Percentiles rank a stretch among this genome's conserved stretches.
phyloP scores from a whole-genome alignment of 2,329 filamentous ascomycete species.

The Fusarium buharicum region DNA sequence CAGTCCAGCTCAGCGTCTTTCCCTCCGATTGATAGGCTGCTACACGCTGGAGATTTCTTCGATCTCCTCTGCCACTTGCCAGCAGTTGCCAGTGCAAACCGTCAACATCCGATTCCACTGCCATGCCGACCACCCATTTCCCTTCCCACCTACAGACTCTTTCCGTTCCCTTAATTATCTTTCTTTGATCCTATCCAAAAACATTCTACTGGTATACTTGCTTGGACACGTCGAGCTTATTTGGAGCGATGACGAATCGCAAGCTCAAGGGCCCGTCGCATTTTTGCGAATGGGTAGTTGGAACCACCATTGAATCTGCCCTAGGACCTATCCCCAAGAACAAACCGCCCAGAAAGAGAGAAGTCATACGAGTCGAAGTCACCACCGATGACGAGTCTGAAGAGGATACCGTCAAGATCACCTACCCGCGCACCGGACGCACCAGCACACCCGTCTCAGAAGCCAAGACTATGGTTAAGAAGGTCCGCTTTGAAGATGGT shows the following conservation, averaged over 20 bases:
- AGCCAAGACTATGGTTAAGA: constrained; percentile 48
- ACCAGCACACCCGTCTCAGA: constrained; percentile 3
- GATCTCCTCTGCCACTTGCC: constrained; percentile 17
- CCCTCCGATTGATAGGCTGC: not conserved
- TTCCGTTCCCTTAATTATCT: not conserved
- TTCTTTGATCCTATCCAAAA: constrained; percentile 13
- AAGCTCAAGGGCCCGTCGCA: constrained; percentile 37
- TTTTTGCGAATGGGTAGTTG: constrained; percentile 57
- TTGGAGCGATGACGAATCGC: constrained; percentile 28
- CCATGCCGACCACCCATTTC: not conserved
- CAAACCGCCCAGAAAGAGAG: constrained; percentile 43
- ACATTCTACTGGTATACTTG: not conserved
- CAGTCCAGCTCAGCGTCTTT: not conserved
- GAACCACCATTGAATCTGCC: constrained; percentile 49
- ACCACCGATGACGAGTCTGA: constrained; percentile 64
- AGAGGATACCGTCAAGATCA: constrained; percentile 60
- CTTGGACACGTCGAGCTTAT: constrained; percentile 8
- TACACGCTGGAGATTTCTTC: not conserved
- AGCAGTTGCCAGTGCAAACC: constrained; percentile 10
- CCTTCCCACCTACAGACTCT: not conserved
- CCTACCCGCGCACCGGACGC: constrained; percentile 57
- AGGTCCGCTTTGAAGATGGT: constrained; percentile 56
- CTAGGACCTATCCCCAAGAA: constrained; percentile 45
- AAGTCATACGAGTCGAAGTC: constrained; percentile 55
- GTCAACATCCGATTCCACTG: not conserved